phyloP scores from a whole-genome alignment of 2,329 filamentous ascomycete species.

The Calcarisporium arbuscula region DNA sequence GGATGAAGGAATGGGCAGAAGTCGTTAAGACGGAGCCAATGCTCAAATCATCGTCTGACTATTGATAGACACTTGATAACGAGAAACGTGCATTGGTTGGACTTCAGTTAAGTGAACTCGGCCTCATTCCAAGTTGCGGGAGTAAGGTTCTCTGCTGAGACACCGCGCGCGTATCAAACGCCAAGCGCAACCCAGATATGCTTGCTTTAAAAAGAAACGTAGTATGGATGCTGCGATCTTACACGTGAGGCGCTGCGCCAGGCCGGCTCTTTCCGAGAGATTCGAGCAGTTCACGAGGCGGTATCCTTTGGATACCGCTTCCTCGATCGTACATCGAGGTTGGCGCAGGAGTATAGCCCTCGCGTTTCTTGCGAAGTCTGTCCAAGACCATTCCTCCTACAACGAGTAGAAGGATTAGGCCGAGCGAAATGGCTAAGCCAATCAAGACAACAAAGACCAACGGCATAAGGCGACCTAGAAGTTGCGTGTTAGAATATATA shows the following conservation, averaged over 20 bases:
- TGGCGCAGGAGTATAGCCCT: conserved; percentile 75
- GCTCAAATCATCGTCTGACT: too few relatives aligned
- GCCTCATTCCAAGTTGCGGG: too few relatives aligned
- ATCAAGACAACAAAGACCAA: conserved; percentile 77
- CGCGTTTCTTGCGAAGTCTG: conserved; percentile 66
- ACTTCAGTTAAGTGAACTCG: too few relatives aligned
- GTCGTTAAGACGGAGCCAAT: too few relatives aligned
- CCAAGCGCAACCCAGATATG: conserved; percentile 22
- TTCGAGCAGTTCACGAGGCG: conserved; percentile 54
- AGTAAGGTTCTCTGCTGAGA: too few relatives aligned
- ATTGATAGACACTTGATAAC: too few relatives aligned
- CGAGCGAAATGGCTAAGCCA: conserved; percentile 70
- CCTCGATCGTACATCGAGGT: conserved; percentile 57
- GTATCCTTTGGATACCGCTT: conserved; percentile 52
- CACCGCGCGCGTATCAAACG: conserved; percentile 28
- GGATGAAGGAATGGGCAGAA: too few relatives aligned
- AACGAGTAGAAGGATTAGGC: conserved; percentile 70
- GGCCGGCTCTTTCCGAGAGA: conserved; percentile 42
- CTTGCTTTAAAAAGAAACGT: conserved; percentile 17
- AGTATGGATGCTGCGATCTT: conserved; percentile 13
- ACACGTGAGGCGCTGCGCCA: conserved; percentile 41
- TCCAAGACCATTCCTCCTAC: conserved; percentile 69
- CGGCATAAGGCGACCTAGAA: conserved; percentile 53
- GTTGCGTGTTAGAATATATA: neutral
- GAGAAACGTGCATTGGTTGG: too few relatives aligned